Evolutionary conservation across 2,329 filamentous ascomycete genomes (phyloP).

Genomic region (Colletotrichum endophyticum): DNA sequence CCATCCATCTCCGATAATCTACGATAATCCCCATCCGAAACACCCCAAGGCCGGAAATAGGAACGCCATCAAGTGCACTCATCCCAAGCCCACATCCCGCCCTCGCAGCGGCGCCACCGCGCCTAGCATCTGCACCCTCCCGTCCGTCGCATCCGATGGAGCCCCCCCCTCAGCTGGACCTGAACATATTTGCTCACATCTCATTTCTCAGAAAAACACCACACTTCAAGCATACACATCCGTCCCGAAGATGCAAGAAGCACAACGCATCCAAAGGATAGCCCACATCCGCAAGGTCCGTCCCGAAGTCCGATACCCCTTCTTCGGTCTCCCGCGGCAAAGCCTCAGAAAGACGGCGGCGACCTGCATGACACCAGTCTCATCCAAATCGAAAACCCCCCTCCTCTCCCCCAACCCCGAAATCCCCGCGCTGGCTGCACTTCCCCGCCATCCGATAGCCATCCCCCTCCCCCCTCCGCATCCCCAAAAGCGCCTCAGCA

Average conservation of each 20-base stretch:
- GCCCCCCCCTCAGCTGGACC: not conserved
- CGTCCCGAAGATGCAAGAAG: not conserved
- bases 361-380: not conserved
- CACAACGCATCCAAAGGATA: not conserved
- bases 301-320: not conserved
- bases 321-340: rapidly evolving
- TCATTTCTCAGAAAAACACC: not conserved
- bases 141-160: not conserved
- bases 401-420: not conserved
- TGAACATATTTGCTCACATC: not conserved
- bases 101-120: not conserved
- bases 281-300: not conserved
- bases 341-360: not conserved
- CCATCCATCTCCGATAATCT: not conserved
- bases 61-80: not conserved
- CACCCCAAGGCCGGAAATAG: not conserved
- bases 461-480: not conserved
- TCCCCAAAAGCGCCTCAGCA: not conserved
- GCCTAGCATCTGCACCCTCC: not conserved
- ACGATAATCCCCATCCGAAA: not conserved
- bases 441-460: not conserved
- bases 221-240: not conserved
- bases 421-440: not conserved
- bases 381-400: not conserved
- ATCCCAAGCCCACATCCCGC: not conserved